phyloP scores from a whole-genome alignment of 345 rosid species.

The Firmiana major region DNA sequence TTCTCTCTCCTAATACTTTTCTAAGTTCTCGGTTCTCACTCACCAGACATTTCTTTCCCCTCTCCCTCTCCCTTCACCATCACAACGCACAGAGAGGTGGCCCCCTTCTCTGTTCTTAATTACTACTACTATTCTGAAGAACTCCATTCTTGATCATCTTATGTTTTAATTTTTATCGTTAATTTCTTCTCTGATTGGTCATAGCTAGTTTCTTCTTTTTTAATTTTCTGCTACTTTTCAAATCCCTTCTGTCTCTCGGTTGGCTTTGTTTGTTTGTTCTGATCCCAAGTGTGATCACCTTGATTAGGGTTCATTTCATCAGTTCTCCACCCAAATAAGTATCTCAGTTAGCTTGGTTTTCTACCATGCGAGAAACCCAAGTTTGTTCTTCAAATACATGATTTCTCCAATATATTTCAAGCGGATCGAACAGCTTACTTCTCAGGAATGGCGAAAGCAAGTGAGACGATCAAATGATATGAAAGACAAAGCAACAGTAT shows the following conservation, averaged over 20 bases:
- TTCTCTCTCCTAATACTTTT: conserved; percentile 20
- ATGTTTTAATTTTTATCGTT: too few species aligned
- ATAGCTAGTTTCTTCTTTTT: not conserved
- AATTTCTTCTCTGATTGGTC: not conserved
- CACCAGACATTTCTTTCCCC: conserved; percentile 7
- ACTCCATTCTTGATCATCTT: too few species aligned
- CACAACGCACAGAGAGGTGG: not conserved
- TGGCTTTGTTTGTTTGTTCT: not conserved
- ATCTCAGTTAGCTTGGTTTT: not conserved
- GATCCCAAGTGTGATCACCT: not conserved
- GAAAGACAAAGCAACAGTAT: not conserved
- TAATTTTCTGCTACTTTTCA: not conserved
- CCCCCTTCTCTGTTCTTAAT: not conserved
- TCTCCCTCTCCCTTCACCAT: not conserved
- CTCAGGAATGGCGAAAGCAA: not conserved
- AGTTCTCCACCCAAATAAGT: not conserved
- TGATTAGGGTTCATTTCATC: not conserved
- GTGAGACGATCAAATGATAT: conserved; percentile 3
- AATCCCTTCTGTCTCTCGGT: not conserved
- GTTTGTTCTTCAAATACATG: not conserved
- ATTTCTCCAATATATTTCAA: not conserved
- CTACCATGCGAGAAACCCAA: not conserved
- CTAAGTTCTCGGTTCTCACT: conserved; percentile 9
- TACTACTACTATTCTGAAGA: not conserved
- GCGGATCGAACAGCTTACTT: not conserved